These are phyloP conservation scores for Pouteria glomerata DNA, from an alignment of 148 eudicot genomes.

Conservation along the genomic window DNA sequence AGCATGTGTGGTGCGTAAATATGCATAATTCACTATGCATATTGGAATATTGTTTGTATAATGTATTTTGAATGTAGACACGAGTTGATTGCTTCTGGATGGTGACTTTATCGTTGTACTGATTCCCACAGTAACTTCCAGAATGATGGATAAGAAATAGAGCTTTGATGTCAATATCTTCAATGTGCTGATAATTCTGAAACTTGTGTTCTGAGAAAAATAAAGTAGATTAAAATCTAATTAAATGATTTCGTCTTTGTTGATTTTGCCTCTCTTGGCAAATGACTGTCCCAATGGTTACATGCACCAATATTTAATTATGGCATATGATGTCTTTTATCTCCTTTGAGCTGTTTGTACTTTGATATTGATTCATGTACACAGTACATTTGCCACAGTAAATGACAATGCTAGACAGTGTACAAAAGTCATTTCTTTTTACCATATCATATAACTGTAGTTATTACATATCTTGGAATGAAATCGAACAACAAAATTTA, in stretches of 20 bases:
- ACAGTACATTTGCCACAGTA: neutral
- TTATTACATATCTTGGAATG: neutral
- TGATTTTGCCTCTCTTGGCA: neutral
- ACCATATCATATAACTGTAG: too few relatives aligned
- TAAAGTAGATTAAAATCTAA: neutral
- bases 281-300: neutral
- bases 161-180: neutral
- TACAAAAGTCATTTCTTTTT: too few relatives aligned
- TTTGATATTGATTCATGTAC: neutral
- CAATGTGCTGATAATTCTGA: neutral
- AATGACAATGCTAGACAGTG: too few relatives aligned
- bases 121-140: neutral
- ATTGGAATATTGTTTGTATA: neutral
- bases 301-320: neutral
- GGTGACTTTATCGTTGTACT: neutral
- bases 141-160: neutral
- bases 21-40: neutral
- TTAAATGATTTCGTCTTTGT: neutral
- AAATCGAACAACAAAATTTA: neutral
- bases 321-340: neutral
- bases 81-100: neutral
- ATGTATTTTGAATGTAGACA: neutral
- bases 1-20: constrained; percentile 69
- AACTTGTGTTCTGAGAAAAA: neutral
- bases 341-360: neutral